Conservation (phyloP, 2,329 filamentous ascomycete species). For the Claviceps sp. region DNA sequence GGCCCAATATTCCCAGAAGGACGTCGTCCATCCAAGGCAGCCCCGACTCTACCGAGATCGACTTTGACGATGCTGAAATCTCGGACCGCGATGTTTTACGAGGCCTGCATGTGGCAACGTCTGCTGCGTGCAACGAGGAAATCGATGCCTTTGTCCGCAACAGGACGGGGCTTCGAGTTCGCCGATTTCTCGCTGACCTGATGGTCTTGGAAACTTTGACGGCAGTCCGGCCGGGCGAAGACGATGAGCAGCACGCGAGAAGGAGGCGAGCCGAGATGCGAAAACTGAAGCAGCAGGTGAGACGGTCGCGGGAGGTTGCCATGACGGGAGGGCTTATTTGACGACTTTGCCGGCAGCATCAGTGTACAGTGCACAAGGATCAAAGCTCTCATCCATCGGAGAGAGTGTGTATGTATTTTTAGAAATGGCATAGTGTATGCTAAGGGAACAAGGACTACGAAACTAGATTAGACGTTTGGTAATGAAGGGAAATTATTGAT, state of each 20-base stretch:
- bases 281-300: slow-evolving; percentile 22
- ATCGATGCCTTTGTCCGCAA: slow-evolving; percentile 38
- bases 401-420: slow-evolving; percentile 1
- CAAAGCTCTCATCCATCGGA: background rate
- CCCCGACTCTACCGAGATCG: slow-evolving; percentile 11
- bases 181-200: slow-evolving; percentile 41
- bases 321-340: slow-evolving; percentile 8
- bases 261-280: slow-evolving; percentile 20
- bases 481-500: too few species aligned
- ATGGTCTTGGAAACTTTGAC: slow-evolving; percentile 35
- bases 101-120: slow-evolving; percentile 41
- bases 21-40: slow-evolving; percentile 21
- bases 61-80: slow-evolving; percentile 26
- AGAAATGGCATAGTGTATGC: slow-evolving; percentile 1
- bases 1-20: slow-evolving; percentile 22
- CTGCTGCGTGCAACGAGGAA: slow-evolving; percentile 41
- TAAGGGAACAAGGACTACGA: slow-evolving; percentile 1
- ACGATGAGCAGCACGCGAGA: slow-evolving; percentile 14
- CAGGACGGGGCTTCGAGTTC: slow-evolving; percentile 38
- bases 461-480: background rate
- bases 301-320: slow-evolving; percentile 18
- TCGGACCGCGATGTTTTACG: slow-evolving; percentile 38
- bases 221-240: slow-evolving; percentile 14
- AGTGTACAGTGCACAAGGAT: background rate
- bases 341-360: background rate